phyloP scores from a whole-genome alignment of 805 yeast genomes.

The Saturnispora mendoncae region DNA sequence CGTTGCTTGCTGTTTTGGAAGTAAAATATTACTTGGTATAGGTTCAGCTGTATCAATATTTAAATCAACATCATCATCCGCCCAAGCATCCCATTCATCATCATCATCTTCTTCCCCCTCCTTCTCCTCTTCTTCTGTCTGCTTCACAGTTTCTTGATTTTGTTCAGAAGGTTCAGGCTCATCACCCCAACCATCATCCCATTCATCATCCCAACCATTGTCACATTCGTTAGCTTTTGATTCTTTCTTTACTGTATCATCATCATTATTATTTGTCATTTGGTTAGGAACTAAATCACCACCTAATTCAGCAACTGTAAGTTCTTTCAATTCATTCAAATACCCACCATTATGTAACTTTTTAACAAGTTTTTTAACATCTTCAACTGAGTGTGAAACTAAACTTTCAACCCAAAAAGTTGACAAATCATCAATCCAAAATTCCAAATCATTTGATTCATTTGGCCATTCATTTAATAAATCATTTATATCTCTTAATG shows the following conservation, averaged over 20 bases:
- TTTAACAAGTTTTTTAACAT: conserved; percentile 19
- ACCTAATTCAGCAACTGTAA: conserved; percentile 1
- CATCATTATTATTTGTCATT: neutral
- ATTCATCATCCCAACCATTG: conserved; percentile 11
- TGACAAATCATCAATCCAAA: conserved; percentile 27
- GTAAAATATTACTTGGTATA: neutral
- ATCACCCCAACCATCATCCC: conserved; percentile 15
- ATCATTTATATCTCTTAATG: conserved; percentile 17
- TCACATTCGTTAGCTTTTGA: neutral
- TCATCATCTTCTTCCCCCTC: conserved; percentile 19
- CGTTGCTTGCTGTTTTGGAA: conserved; percentile 1
- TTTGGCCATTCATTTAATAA: conserved; percentile 25
- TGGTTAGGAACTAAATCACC: too few relatives aligned
- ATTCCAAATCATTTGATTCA: conserved; percentile 26
- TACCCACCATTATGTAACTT: conserved; percentile 13
- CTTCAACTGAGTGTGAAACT: conserved; percentile 21
- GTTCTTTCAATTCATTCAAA: conserved; percentile 9
- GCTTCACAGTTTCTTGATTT: conserved; percentile 6
- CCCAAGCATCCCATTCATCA: conserved; percentile 23
- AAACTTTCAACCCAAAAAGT: conserved; percentile 24
- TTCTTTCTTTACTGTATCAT: neutral
- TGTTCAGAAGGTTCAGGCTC: conserved; percentile 14
- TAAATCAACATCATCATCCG: conserved; percentile 11
- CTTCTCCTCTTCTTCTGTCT: conserved; percentile 14
- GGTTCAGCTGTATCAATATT: conserved; percentile 8